Conservation (phyloP, 164 flowering plant species). For the Akebia trifoliata region DNA sequence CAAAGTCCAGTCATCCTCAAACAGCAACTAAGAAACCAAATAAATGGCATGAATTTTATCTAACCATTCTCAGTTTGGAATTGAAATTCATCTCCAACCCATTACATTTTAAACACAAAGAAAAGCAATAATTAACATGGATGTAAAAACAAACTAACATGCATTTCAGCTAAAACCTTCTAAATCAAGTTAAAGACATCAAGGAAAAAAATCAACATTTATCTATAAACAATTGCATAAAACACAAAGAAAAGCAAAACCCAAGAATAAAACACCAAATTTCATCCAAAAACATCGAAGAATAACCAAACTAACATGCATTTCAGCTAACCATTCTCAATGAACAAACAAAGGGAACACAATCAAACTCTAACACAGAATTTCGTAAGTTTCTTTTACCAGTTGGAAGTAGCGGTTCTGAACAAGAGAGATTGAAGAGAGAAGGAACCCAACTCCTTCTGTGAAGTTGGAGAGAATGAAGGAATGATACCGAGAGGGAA, state of each 20-base stretch:
- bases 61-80: too few relatives aligned
- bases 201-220: too few relatives aligned
- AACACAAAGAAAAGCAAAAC: too few relatives aligned
- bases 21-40: too few relatives aligned
- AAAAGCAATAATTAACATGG: background rate
- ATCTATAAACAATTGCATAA: too few relatives aligned
- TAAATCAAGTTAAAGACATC: too few relatives aligned
- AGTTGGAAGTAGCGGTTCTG: conserved; percentile 28
- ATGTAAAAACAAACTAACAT: too few relatives aligned
- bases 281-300: background rate
- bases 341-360: background rate
- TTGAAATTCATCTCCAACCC: background rate
- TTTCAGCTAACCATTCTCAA: background rate
- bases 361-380: background rate
- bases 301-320: too few relatives aligned
- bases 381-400: conserved; percentile 28
- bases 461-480: conserved; percentile 42
- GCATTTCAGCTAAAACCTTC: too few relatives aligned
- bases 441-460: conserved; percentile 58
- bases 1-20: too few relatives aligned
- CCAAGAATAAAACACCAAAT: background rate
- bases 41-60: too few relatives aligned
- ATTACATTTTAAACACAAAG: background rate
- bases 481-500: conserved; percentile 86
- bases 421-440: conserved; percentile 62